Conservation (phyloP, 257 asterid genomes). For the Capsicum rhomboideum region DNA sequence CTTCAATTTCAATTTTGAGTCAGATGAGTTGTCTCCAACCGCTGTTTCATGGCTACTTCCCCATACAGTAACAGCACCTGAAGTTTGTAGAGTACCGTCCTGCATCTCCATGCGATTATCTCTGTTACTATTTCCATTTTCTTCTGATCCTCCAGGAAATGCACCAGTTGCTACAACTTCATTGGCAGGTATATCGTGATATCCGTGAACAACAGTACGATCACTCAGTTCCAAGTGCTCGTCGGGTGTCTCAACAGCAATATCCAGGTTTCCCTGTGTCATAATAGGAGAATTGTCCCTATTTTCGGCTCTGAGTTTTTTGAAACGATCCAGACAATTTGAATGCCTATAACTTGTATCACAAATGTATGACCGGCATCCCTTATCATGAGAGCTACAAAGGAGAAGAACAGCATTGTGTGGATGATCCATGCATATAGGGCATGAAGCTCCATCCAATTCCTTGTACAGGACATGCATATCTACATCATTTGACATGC, state of each 20-base stretch:
- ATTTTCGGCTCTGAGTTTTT: slow-evolving; percentile 54
- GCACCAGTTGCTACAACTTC: slow-evolving; percentile 11
- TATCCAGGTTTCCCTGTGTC: slow-evolving; percentile 11
- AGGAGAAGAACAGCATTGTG: slow-evolving; percentile 82
- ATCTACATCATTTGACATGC: slow-evolving; percentile 66
- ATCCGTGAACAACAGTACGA: slow-evolving; percentile 7
- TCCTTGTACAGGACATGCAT: slow-evolving; percentile 59
- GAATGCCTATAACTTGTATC: slow-evolving; percentile 93
- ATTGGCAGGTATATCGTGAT: not conserved
- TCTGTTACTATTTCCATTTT: slow-evolving; percentile 6
- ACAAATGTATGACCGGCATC: slow-evolving; percentile 85
- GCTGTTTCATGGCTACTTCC: slow-evolving; percentile 23
- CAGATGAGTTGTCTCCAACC: slow-evolving; percentile 22
- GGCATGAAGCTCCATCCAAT: slow-evolving; percentile 89
- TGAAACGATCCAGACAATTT: slow-evolving; percentile 83
- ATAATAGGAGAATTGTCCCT: slow-evolving; percentile 19
- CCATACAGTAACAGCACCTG: slow-evolving; percentile 2
- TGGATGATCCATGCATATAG: slow-evolving; percentile 89
- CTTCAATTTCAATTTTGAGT: slow-evolving; percentile 33
- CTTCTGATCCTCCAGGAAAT: slow-evolving; percentile 11
- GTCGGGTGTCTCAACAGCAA: slow-evolving; percentile 1
- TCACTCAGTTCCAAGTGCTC: slow-evolving; percentile 17
- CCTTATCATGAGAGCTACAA: slow-evolving; percentile 81
- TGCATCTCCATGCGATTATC: slow-evolving; percentile 13
- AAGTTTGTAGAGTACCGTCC: slow-evolving; percentile 3